Percentiles rank a stretch among this genome's conserved stretches.
Evolutionary conservation across 495 filamentous ascomycete genomes (phyloP).

Genomic region (Hyaloscypha bicolor): DNA sequence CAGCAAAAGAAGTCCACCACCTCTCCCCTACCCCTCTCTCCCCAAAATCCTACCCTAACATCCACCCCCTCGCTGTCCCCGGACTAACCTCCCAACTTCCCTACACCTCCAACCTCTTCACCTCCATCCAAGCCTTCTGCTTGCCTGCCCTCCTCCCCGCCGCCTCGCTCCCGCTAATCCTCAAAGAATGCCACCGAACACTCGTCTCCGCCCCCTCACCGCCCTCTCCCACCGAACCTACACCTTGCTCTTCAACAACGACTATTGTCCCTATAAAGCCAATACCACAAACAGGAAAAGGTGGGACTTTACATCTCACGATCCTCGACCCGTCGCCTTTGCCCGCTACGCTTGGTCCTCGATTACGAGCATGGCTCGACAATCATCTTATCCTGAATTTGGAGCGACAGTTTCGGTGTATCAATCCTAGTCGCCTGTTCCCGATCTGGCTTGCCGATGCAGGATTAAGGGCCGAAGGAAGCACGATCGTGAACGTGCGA

Average conservation of each 20-base stretch:
- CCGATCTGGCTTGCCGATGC: conserved; percentile 46
- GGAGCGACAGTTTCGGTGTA: conserved; percentile 46
- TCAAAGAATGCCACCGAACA: conserved; percentile 31
- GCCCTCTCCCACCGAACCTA: neutral
- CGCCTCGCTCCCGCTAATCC: conserved; percentile 27
- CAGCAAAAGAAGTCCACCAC: conserved; percentile 26
- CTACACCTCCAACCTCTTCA: conserved; percentile 29
- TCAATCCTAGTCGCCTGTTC: conserved; percentile 45
- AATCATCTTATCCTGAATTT: conserved; percentile 48
- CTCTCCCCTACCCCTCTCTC: conserved; percentile 25
- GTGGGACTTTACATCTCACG: conserved; percentile 45
- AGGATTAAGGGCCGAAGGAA: conserved; percentile 30
- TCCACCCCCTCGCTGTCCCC: conserved; percentile 25
- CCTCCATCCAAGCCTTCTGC: conserved; percentile 25
- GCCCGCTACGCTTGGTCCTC: conserved; percentile 44
- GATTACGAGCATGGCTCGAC: conserved; percentile 49
- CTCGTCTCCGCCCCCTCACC: conserved; percentile 15
- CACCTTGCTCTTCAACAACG: conserved; percentile 2
- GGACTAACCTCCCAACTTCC: conserved; percentile 24
- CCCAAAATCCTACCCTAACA: conserved; percentile 27
- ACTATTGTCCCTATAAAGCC: neutral
- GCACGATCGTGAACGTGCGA: conserved; percentile 15
- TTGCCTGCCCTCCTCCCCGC: conserved; percentile 28
- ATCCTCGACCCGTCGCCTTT: conserved; percentile 50
- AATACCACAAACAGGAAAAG: neutral